These are phyloP conservation scores for Saturnispora quitensis DNA, from an alignment of 805 yeast species.

Conservation along the genomic window DNA sequence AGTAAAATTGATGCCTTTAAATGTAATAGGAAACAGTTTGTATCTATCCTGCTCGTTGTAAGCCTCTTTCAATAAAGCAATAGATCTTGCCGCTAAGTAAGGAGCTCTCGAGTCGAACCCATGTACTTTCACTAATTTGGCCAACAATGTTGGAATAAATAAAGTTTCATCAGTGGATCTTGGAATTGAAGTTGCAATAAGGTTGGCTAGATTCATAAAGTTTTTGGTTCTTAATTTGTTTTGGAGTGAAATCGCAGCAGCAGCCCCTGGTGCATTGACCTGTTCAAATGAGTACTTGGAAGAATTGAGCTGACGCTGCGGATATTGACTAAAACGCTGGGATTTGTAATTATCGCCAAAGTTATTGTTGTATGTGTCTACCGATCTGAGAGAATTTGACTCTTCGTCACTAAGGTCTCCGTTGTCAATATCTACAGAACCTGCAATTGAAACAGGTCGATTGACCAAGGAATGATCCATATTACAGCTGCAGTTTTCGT, in stretches of 20 bases:
- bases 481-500: conserved; percentile 53
- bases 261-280: conserved; percentile 68
- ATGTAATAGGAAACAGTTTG: conserved; percentile 24
- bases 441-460: conserved; percentile 58
- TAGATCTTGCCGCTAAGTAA: conserved; percentile 58
- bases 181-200: conserved; percentile 67
- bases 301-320: conserved; percentile 13
- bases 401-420: conserved; percentile 45
- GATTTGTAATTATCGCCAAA: neutral
- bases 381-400: conserved; percentile 16
- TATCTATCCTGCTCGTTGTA: conserved; percentile 27
- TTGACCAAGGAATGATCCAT: conserved; percentile 46
- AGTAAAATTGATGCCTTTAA: conserved; percentile 32
- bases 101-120: conserved; percentile 68
- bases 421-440: conserved; percentile 41
- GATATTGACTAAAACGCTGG: neutral
- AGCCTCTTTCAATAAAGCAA: conserved; percentile 57
- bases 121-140: conserved; percentile 58
- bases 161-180: conserved; percentile 72
- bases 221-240: conserved; percentile 35
- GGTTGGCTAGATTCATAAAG: conserved; percentile 39
- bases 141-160: conserved; percentile 62
- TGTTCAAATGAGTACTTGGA: conserved; percentile 41
- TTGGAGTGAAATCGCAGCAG: conserved; percentile 53
- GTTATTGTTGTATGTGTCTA: neutral